Percentiles rank a stretch among this genome's conserved stretches.
Conservation (phyloP, 2,329 filamentous ascomycete species). For the Exophiala sideris region DNA sequence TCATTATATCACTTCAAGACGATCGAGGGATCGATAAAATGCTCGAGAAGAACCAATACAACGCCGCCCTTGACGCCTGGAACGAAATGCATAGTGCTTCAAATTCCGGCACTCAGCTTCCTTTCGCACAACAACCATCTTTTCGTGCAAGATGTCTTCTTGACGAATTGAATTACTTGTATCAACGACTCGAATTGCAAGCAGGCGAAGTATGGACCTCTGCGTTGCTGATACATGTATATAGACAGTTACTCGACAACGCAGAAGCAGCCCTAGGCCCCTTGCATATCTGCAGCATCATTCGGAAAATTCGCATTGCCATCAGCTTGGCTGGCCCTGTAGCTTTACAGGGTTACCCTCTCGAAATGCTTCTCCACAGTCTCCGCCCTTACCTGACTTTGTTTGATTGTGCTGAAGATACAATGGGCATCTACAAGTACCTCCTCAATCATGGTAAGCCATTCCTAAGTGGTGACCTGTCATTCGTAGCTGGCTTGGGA, state of each 20-base stretch:
- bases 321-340: slow-evolving; percentile 71
- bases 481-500: slow-evolving; percentile 76
- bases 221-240: slow-evolving; percentile 67
- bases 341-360: slow-evolving; percentile 72
- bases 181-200: slow-evolving; percentile 65
- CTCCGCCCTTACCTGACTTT: slow-evolving; percentile 76
- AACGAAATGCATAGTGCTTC: slow-evolving; percentile 66
- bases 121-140: slow-evolving; percentile 78
- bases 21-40: slow-evolving; percentile 70
- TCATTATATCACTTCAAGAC: slow-evolving; percentile 74
- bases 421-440: slow-evolving; percentile 81
- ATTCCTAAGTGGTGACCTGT: slow-evolving; percentile 64
- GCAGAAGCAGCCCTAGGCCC: slow-evolving; percentile 82
- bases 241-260: slow-evolving; percentile 73
- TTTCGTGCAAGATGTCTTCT: slow-evolving; percentile 77
- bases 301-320: slow-evolving; percentile 80
- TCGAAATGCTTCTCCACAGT: slow-evolving; percentile 86
- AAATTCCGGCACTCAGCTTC: slow-evolving; percentile 62
- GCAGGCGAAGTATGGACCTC: slow-evolving; percentile 69
- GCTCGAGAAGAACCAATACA: slow-evolving; percentile 54
- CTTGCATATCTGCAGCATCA: slow-evolving; percentile 77
- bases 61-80: slow-evolving; percentile 41
- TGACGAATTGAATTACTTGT: slow-evolving; percentile 74
- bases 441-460: slow-evolving; percentile 65
- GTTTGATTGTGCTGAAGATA: slow-evolving; percentile 84